These are phyloP conservation scores for Wickerhamomyces hampshirensis DNA, from an alignment of 805 yeast genomes.

Conservation along the genomic window DNA sequence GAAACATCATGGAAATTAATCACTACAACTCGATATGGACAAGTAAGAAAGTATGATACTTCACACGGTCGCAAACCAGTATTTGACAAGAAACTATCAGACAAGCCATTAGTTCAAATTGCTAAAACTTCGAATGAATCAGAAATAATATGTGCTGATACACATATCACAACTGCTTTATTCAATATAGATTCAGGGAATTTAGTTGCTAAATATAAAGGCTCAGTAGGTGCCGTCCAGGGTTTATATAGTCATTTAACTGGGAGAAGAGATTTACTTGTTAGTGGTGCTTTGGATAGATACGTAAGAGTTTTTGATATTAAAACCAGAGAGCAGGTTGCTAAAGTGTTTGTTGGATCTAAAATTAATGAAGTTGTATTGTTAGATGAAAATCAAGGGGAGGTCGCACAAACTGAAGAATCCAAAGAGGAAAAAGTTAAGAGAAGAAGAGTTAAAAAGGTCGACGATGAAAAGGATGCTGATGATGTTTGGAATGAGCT, in stretches of 20 bases:
- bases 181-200: slow-evolving; percentile 47
- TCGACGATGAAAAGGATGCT: slow-evolving; percentile 25
- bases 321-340: slow-evolving; percentile 48
- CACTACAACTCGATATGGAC: slow-evolving; percentile 71
- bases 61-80: slow-evolving; percentile 64
- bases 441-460: slow-evolving; percentile 27
- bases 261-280: slow-evolving; percentile 41
- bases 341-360: slow-evolving; percentile 72
- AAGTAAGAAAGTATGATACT: slow-evolving; percentile 69
- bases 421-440: slow-evolving; percentile 29
- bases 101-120: slow-evolving; percentile 45
- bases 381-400: slow-evolving; percentile 39
- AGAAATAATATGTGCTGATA: slow-evolving; percentile 65
- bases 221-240: slow-evolving; percentile 68
- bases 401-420: slow-evolving; percentile 21
- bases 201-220: slow-evolving; percentile 66
- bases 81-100: slow-evolving; percentile 47
- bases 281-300: slow-evolving; percentile 84
- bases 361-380: slow-evolving; percentile 54
- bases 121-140: slow-evolving; percentile 23
- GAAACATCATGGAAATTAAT: slow-evolving; percentile 45
- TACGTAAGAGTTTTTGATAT: slow-evolving; percentile 75
- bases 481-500: slow-evolving; percentile 36
- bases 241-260: slow-evolving; percentile 21
- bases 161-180: slow-evolving; percentile 58